Conservation (phyloP, 148 eudicot species). For the Fagopyrum homotropicum region DNA sequence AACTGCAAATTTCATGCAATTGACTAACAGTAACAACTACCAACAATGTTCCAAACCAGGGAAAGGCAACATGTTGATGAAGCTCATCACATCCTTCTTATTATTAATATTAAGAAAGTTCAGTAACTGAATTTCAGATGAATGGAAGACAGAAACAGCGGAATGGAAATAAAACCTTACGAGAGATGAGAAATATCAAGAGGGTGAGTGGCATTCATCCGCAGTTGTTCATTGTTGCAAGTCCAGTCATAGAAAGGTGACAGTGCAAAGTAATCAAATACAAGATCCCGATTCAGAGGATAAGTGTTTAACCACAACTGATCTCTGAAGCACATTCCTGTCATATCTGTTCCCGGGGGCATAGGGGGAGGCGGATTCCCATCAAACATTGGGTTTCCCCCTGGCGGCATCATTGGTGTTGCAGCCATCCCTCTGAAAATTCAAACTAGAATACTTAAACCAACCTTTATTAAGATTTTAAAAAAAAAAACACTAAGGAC, state of each 20-base stretch:
- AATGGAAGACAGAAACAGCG: not conserved
- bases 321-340: conserved; percentile 90
- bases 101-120: not conserved
- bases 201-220: conserved; percentile 70
- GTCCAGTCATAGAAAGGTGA: conserved; percentile 87
- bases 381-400: conserved; percentile 46
- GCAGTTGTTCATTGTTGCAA: conserved; percentile 74
- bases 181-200: conserved; percentile 83
- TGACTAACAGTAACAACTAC: not conserved
- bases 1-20: not conserved
- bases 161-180: conserved; percentile 28
- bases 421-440: conserved; percentile 44
- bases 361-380: conserved; percentile 38
- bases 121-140: not conserved
- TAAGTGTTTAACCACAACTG: conserved; percentile 83
- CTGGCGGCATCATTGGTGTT: conserved; percentile 63
- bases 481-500: not conserved
- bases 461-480: not conserved
- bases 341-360: conserved; percentile 91
- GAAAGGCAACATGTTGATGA: not conserved
- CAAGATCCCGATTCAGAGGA: conserved; percentile 75
- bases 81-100: not conserved
- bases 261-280: conserved; percentile 87
- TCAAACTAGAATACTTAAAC: not conserved
- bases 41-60: not conserved